These are phyloP conservation scores for Akanthomyces dipterigenus DNA, from an alignment of 2,329 filamentous ascomycete genomes.

Conservation along the genomic window DNA sequence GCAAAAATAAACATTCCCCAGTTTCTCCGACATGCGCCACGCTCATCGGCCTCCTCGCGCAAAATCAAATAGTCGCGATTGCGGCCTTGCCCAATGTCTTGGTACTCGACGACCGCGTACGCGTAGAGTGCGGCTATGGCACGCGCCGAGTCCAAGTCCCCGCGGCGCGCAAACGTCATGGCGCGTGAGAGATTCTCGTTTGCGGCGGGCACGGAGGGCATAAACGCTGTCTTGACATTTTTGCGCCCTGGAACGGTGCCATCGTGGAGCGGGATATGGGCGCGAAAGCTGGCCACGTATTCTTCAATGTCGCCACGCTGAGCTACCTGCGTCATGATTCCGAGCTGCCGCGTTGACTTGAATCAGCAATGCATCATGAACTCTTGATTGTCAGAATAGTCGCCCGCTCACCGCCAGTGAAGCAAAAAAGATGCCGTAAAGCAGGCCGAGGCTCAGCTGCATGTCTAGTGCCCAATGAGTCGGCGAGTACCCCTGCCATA, in stretches of 20 bases:
- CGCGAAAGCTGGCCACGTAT: constrained; percentile 1
- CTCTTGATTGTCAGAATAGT: neutral
- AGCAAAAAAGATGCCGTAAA: neutral
- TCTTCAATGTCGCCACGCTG: constrained; percentile 7
- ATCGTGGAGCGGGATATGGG: neutral
- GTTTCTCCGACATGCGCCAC: neutral
- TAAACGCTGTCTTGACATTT: neutral
- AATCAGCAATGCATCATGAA: neutral
- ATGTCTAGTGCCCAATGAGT: neutral
- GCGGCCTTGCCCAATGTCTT: neutral
- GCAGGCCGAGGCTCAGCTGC: neutral
- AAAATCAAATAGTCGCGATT: constrained; percentile 7
- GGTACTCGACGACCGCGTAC: constrained; percentile 3
- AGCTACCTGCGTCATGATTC: neutral
- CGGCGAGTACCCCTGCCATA: neutral
- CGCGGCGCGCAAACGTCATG: neutral
- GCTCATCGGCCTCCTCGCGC: neutral
- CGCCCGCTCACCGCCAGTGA: neutral
- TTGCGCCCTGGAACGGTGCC: neutral
- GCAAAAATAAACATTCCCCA: constrained; percentile 11
- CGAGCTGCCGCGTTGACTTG: neutral
- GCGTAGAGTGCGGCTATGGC: constrained; percentile 1
- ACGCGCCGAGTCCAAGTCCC: neutral
- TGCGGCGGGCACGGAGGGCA: neutral
- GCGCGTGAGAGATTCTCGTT: constrained; percentile 4